These are phyloP conservation scores for Zymoseptoria pseudotritici DNA, from an alignment of 2,329 filamentous ascomycete species.

Conservation along the genomic window DNA sequence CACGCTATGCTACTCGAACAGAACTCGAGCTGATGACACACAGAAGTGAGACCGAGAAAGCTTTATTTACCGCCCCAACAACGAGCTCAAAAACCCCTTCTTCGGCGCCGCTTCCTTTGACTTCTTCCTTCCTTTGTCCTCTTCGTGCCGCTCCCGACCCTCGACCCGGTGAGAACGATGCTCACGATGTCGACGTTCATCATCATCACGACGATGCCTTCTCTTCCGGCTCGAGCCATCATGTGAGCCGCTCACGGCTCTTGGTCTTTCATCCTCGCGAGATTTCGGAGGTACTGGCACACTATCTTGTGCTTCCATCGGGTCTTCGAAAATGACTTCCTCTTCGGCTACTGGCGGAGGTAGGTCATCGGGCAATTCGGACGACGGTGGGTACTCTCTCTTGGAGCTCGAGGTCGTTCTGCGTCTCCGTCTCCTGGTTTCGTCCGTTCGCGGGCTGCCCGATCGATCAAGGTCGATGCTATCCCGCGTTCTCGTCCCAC, in stretches of 20 bases:
- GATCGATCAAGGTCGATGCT: background rate
- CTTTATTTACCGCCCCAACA: background rate
- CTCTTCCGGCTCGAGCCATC: constrained; percentile 8
- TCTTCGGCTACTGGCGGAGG: background rate
- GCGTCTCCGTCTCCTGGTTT: background rate
- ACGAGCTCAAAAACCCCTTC: constrained; percentile 1
- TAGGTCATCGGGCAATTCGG: constrained; percentile 1
- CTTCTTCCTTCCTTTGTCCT: background rate
- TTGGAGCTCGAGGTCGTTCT: background rate
- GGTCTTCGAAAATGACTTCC: constrained; percentile 1
- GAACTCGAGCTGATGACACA: background rate
- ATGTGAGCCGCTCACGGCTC: background rate
- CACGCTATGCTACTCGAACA: background rate
- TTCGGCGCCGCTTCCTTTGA: background rate
- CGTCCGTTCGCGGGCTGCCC: background rate
- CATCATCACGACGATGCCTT: constrained; percentile 8
- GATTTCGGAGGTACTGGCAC: background rate
- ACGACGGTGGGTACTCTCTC: constrained; percentile 1
- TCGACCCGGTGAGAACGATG: constrained; percentile 1
- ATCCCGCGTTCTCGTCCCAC: background rate
- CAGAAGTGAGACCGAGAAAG: background rate
- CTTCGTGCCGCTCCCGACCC: constrained; percentile 1
- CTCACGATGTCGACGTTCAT: constrained; percentile 1
- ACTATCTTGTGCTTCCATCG: background rate
- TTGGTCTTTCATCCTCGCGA: background rate